Evolutionary conservation across 164 flowering plant species (phyloP), one percentile per base, ranked within the genome.

Genomic region (Vitis labrusca): DNA sequence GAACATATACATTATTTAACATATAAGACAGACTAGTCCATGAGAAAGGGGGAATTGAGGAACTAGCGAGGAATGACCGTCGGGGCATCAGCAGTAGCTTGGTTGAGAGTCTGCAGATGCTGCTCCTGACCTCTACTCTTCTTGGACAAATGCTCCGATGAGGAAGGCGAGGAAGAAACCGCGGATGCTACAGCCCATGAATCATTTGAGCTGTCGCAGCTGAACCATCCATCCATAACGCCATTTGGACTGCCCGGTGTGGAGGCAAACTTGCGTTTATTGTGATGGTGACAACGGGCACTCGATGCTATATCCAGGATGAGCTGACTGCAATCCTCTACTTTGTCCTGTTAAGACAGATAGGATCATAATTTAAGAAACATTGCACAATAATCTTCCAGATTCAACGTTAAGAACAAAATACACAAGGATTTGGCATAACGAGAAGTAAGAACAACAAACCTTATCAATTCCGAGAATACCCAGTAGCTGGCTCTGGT

Each of bases 171-270:
- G 5, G 91, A 86, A 3, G 88, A 66, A 15, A 76, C 76, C 1
- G 84, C 69, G 30, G 83, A 64, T 1, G 73, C 71, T 30, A 75
- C 77, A 0, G 80, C 77, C 91, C 89, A 85, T 19, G 93, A 87
- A 58, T 83, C 88, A 47, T 81, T 84, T 0, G 89, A 87, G 83
- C 90, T 86, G 50, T 89, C 94, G 8, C 79, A 84, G 83, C 96
- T 90, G 71, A 91, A 91, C 3, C 84, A 82, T 37, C 84, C 79
- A 60, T 88, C 94, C 48, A 86, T 79, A 2, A 94, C 86, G 15
- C 88, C 93, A 7, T 70, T 85, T 29, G 97, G 97, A 76, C 93
- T 91, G 13, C 79, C 78, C 1, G 88, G 87, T 37, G 70, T 64
- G 10, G 79, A 77, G 10, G 75, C 68, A n/a, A 78, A 75, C 74